Conservation (phyloP, 805 yeast genomes). For the Wickerhamomyces mucosus region DNA sequence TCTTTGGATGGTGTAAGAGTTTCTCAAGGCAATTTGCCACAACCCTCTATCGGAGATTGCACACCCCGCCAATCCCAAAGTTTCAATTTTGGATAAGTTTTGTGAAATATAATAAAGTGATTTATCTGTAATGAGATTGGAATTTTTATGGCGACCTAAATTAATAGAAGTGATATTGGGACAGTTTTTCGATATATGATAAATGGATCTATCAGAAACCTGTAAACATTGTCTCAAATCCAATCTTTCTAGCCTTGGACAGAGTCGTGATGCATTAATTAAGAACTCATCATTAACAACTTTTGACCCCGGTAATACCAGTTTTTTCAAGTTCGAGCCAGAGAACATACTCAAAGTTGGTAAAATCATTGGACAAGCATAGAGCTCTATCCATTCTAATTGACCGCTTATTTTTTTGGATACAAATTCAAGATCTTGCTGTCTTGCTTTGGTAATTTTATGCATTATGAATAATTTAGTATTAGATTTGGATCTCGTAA, state of each 20-base stretch:
- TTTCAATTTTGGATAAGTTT: slow-evolving; percentile 40
- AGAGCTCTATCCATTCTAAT: slow-evolving; percentile 66
- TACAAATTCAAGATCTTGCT: slow-evolving; percentile 42
- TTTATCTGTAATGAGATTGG: slow-evolving; percentile 60
- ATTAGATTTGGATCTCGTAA: slow-evolving; percentile 18
- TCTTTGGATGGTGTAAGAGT: slow-evolving; percentile 45
- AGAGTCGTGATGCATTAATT: slow-evolving; percentile 36
- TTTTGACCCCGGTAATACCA: slow-evolving; percentile 63
- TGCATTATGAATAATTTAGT: slow-evolving; percentile 49
- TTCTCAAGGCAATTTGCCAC: slow-evolving; percentile 65
- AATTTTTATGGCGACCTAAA: slow-evolving; percentile 68
- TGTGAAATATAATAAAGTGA: slow-evolving; percentile 47
- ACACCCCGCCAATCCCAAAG: slow-evolving; percentile 89
- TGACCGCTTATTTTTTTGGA: slow-evolving; percentile 35
- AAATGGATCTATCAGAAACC: slow-evolving; percentile 68
- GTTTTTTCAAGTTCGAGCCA: slow-evolving; percentile 29
- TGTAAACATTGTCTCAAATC: slow-evolving; percentile 81
- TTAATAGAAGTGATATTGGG: slow-evolving; percentile 47
- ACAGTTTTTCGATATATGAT: slow-evolving; percentile 56
- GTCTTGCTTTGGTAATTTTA: slow-evolving; percentile 48
- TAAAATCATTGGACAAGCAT: slow-evolving; percentile 64
- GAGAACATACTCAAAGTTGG: slow-evolving; percentile 44
- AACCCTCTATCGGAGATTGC: slow-evolving; percentile 63
- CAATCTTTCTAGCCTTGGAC: slow-evolving; percentile 52
- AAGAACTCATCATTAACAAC: slow-evolving; percentile 52